phyloP scores from a whole-genome alignment of 1,139 yeast species.

The Suhomyces ambrosiae region DNA sequence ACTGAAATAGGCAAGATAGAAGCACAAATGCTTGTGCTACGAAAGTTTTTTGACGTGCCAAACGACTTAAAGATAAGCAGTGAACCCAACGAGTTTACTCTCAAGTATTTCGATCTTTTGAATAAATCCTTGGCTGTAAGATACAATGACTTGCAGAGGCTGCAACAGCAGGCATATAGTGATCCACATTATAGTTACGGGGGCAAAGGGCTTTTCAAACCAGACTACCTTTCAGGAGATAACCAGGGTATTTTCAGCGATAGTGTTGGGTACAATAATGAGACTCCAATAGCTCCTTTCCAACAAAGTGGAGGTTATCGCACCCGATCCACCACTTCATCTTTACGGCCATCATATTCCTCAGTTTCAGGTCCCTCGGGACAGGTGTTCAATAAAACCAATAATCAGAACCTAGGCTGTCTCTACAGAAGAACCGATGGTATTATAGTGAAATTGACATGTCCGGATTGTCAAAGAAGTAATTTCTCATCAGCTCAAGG shows the following conservation, averaged over 20 bases:
- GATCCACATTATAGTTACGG: slow-evolving; percentile 12
- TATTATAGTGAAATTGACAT: slow-evolving; percentile 63
- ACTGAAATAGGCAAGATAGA: slow-evolving; percentile 68
- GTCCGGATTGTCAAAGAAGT: slow-evolving; percentile 67
- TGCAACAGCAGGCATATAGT: slow-evolving; percentile 6
- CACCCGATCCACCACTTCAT: slow-evolving; percentile 54
- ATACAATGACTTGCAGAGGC: slow-evolving; percentile 27
- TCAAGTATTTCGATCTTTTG: slow-evolving; percentile 45
- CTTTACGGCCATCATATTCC: slow-evolving; percentile 41
- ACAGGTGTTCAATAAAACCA: slow-evolving; percentile 9
- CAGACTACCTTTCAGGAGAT: slow-evolving; percentile 14
- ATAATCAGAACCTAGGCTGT: slow-evolving; percentile 48
- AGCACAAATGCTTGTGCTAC: slow-evolving; percentile 55
- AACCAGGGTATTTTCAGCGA: slow-evolving; percentile 4
- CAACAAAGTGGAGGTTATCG: slow-evolving; percentile 30
- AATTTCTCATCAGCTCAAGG: slow-evolving; percentile 83
- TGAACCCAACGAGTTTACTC: slow-evolving; percentile 55
- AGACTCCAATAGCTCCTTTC: slow-evolving; percentile 6
- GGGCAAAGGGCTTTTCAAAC: slow-evolving; percentile 15
- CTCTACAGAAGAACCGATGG: slow-evolving; percentile 75
- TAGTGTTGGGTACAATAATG: slow-evolving; percentile 1
- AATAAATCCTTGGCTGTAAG: slow-evolving; percentile 39
- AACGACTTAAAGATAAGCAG: slow-evolving; percentile 34
- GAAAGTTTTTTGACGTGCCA: slow-evolving; percentile 56
- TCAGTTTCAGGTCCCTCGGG: slow-evolving; percentile 17